phyloP scores from a whole-genome alignment of 1,284 basidiomycete genomes.

The Veloboletus limbatus region DNA sequence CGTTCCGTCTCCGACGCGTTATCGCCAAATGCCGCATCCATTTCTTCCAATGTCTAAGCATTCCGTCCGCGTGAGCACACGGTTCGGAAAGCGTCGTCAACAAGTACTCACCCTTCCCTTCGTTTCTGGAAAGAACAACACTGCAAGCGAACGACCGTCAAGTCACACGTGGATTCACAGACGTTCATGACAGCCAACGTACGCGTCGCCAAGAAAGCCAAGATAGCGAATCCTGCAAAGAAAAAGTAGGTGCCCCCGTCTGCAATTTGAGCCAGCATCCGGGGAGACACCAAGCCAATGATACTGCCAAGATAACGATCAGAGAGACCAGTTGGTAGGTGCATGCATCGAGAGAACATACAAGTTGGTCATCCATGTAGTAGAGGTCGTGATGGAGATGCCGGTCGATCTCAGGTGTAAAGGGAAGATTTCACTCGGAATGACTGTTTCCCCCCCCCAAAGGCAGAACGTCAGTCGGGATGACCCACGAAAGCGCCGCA shows the following conservation, averaged over 20 bases:
- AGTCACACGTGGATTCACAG: not conserved
- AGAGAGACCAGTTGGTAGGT: not conserved
- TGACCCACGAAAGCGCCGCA: not conserved
- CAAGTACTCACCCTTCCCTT: constrained; percentile 33
- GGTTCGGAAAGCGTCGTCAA: not conserved
- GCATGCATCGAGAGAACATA: not conserved
- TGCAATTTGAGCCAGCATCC: constrained; percentile 25
- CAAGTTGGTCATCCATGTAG: constrained; percentile 31
- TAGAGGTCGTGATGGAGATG: constrained; percentile 34
- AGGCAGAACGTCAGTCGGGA: not conserved
- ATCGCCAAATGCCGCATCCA: constrained; percentile 35
- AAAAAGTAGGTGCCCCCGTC: constrained; percentile 32
- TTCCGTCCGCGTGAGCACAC: constrained; percentile 10
- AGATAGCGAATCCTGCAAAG: constrained; percentile 27
- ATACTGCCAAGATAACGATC: constrained; percentile 13
- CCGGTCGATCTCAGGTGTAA: constrained; percentile 33
- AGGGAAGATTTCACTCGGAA: constrained; percentile 36
- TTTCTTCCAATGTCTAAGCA: constrained; percentile 34
- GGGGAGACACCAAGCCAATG: constrained; percentile 32
- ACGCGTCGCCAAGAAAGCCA: constrained; percentile 34
- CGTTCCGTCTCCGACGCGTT: constrained; percentile 27
- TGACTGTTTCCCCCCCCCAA: constrained; percentile 14
- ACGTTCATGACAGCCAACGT: constrained; percentile 5
- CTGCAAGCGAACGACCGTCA: constrained; percentile 11
- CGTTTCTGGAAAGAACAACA: constrained; percentile 32